Evolutionary conservation across 2,329 filamentous ascomycete genomes (phyloP), one percentile per base, ranked within the genome.

Genomic region (Lachnellula willkommii): DNA sequence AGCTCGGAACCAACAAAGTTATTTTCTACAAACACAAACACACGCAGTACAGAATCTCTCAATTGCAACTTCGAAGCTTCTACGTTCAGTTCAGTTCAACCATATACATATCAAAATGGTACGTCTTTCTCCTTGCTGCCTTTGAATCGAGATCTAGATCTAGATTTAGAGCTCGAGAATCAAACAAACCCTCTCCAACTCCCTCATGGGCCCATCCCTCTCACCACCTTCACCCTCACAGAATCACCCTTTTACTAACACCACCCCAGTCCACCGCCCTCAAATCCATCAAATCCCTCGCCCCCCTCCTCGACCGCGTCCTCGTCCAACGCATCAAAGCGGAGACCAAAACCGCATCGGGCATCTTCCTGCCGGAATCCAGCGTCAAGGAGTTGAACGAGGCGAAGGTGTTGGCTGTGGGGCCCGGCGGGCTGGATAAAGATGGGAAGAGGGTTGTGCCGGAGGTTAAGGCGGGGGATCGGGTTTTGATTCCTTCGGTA

Each of bases 311-410:
- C 76, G 94, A 99, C 85, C 93, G 94, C 69, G 91, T 99, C 68
- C 88, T 99, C 63, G 90, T 99, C 67, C 94, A 99, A 85, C 90
- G 94, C 77, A 78, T 96, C 79, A 97, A 97, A 81, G 89, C 93
- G 70, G 93, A 97, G 78, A 76, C 91, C 72, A 96, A 96, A 83
- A 99, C 94, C 50, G 91, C 94, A 68, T 87, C 87, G 70, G 94
- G 94, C 70, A 96, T 99, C 82, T 96, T 95, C 82, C 89, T 99
- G 64, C 94, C 94, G 67, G 94, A 99, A 80, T 92, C 87, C 60
- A 89, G 88, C 70, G 90, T 97, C 72, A 96, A 99, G 84, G 94
- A 99, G 76, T 84, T 97, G 73, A 97, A 96, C 77, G 93, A 97
- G 81, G 94, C 90, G 69, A 92, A 90, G 77, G 94, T 99, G 54